These are phyloP conservation scores for Aspergillus funiculosus DNA, from an alignment of 495 filamentous ascomycete species.

Conservation along the genomic window DNA sequence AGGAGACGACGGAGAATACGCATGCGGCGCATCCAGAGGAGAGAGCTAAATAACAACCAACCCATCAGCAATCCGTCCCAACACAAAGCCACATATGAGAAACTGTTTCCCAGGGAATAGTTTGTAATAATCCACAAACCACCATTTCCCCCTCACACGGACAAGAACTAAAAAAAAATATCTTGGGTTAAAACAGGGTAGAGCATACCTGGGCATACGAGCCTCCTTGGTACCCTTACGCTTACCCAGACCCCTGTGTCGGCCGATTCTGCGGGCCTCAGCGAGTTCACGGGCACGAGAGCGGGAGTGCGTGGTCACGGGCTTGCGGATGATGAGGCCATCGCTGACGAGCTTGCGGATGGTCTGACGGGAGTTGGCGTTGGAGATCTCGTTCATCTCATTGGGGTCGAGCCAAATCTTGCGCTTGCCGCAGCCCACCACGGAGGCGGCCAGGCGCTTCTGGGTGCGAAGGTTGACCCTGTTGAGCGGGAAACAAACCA, in stretches of 20 bases:
- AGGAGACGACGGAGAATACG: slow-evolving; percentile 97
- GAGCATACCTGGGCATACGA: slow-evolving; percentile 91
- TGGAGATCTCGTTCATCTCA: slow-evolving; percentile 98
- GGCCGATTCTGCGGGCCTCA: slow-evolving; percentile 81
- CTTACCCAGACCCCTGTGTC: slow-evolving; percentile 99
- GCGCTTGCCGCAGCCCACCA: slow-evolving; percentile 96
- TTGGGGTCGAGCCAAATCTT: slow-evolving; percentile 99
- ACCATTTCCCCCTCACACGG: too few species aligned
- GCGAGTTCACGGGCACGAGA: slow-evolving; percentile 86
- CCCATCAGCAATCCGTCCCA: slow-evolving; percentile 1
- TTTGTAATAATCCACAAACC: too few species aligned
- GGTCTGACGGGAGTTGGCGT: slow-evolving; percentile 99
- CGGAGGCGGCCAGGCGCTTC: slow-evolving; percentile 98
- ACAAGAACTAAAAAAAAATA: too few species aligned
- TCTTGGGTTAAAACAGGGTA: too few species aligned
- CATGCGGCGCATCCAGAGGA: slow-evolving; percentile 99
- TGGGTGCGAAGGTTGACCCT: slow-evolving; percentile 99
- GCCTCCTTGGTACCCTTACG: slow-evolving; percentile 99
- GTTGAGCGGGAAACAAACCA: slow-evolving; percentile 27
- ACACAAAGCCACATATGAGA: too few species aligned
- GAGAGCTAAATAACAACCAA: slow-evolving; percentile 57
- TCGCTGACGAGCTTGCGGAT: slow-evolving; percentile 99
- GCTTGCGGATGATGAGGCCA: slow-evolving; percentile 99
- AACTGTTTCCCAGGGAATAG: too few species aligned
- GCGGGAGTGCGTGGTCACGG: slow-evolving; percentile 98